Percentiles rank a stretch among this genome's conserved stretches.
phyloP scores from a whole-genome alignment of 148 eudicot species.

The Euryodendron excelsum region DNA sequence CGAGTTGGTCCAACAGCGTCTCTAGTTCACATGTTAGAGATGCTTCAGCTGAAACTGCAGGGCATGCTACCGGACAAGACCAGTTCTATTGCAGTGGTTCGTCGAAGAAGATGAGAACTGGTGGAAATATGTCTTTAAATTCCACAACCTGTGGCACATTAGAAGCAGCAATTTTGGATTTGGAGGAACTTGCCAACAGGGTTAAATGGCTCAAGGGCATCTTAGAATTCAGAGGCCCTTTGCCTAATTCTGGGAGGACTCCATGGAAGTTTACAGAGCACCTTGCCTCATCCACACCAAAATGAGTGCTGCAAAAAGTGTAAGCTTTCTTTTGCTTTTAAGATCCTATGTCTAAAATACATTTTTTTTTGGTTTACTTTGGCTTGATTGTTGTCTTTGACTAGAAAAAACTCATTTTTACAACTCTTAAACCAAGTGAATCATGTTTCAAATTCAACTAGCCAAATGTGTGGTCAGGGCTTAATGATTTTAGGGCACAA shows the following conservation, averaged over 20 bases:
- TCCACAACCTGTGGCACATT: constrained; percentile 39
- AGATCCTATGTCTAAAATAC: background rate
- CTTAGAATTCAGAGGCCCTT: constrained; percentile 40
- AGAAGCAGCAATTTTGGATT: constrained; percentile 51
- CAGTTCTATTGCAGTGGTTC: constrained; percentile 24
- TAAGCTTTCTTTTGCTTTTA: background rate
- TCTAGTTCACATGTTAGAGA: constrained; percentile 36
- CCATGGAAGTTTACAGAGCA: constrained; percentile 58
- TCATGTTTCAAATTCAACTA: no score
- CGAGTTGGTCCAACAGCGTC: constrained; percentile 40
- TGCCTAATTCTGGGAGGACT: constrained; percentile 25
- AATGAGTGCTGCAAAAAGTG: constrained; percentile 26
- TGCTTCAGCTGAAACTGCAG: constrained; percentile 29
- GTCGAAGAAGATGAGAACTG: constrained; percentile 26
- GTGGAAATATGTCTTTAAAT: constrained; percentile 36
- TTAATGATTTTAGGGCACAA: no score
- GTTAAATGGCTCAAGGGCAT: constrained; percentile 58
- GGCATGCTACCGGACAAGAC: constrained; percentile 21
- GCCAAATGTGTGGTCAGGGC: no score
- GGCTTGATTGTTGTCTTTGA: background rate
- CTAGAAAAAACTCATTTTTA: background rate
- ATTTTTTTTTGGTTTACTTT: background rate
- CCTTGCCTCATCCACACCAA: constrained; percentile 32
- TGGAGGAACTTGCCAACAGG: constrained; percentile 65
- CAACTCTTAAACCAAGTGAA: no score